Evolutionary conservation across 257 asterid genomes (phyloP).

Genomic region (Jaltomata sinuosa): DNA sequence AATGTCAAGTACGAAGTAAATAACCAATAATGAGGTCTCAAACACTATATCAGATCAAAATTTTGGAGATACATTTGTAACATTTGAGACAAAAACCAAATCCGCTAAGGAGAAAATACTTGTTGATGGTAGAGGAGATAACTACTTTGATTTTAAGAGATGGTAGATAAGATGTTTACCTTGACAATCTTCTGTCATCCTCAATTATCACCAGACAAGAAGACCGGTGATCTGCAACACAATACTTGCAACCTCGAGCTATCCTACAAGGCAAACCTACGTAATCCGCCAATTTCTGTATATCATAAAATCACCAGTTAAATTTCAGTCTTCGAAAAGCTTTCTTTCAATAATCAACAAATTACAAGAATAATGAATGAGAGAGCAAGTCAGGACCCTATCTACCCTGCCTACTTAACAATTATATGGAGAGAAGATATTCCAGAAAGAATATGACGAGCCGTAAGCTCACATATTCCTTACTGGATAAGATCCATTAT

Average conservation of each 20-base stretch:
- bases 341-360: neutral
- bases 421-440: neutral
- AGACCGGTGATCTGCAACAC: slow-evolving; percentile 80
- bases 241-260: slow-evolving; percentile 92
- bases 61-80: neutral
- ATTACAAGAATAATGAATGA: neutral
- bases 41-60: neutral
- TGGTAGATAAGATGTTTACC: slow-evolving; percentile 25
- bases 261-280: slow-evolving; percentile 98
- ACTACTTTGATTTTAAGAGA: neutral
- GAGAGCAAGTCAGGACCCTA: neutral
- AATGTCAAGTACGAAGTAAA: neutral
- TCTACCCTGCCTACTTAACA: neutral
- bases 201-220: slow-evolving; percentile 78
- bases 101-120: neutral
- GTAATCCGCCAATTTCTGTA: slow-evolving; percentile 90
- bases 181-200: slow-evolving; percentile 52
- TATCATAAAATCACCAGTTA: slow-evolving; percentile 4
- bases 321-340: neutral
- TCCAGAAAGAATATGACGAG: neutral
- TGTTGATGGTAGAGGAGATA: neutral
- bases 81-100: neutral
- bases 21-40: neutral
- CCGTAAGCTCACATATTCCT: neutral
- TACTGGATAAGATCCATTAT: neutral